phyloP scores from a whole-genome alignment of 2,329 filamentous ascomycete species.

The Furcasterigmium sp. region DNA sequence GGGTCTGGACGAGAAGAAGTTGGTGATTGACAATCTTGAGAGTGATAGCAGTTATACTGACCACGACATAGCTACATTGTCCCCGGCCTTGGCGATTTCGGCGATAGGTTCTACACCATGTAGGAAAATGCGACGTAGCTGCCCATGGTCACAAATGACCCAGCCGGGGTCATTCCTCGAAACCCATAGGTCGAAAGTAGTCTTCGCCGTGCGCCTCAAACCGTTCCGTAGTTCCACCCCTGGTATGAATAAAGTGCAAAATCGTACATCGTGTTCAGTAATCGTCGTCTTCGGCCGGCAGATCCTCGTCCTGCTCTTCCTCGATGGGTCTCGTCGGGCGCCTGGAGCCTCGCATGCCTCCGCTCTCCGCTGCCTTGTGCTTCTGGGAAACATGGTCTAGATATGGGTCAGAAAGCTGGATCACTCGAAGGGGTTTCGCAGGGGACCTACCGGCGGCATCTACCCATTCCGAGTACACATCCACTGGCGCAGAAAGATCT shows the following conservation, averaged over 20 bases:
- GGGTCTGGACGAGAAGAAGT: conserved; percentile 98
- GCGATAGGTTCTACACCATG: conserved; percentile 91
- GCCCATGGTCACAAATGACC: not conserved
- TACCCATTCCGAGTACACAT: conserved; percentile 98
- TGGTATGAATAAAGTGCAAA: no score
- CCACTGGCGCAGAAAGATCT: conserved; percentile 88
- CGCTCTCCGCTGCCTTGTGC: not conserved
- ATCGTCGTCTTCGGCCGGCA: conserved; percentile 51
- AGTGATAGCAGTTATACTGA: conserved; percentile 16
- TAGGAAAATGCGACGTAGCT: no score
- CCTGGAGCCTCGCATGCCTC: not conserved
- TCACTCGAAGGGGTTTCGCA: no score
- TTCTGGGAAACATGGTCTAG: conserved; percentile 2
- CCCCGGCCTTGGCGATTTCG: conserved; percentile 90
- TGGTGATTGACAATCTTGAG: conserved; percentile 28
- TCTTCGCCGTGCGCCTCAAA: no score
- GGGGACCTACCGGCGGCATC: conserved; percentile 63
- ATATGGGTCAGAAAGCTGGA: not conserved
- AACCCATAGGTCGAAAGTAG: no score
- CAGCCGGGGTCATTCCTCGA: no score
- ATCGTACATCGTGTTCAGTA: conserved; percentile 30
- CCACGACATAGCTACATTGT: conserved; percentile 75
- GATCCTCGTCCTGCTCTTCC: conserved; percentile 45
- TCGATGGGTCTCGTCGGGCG: conserved; percentile 16
- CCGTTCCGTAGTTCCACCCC: no score